Conservation (phyloP, 2,329 filamentous ascomycete species). For the Microascus cirrosus region DNA sequence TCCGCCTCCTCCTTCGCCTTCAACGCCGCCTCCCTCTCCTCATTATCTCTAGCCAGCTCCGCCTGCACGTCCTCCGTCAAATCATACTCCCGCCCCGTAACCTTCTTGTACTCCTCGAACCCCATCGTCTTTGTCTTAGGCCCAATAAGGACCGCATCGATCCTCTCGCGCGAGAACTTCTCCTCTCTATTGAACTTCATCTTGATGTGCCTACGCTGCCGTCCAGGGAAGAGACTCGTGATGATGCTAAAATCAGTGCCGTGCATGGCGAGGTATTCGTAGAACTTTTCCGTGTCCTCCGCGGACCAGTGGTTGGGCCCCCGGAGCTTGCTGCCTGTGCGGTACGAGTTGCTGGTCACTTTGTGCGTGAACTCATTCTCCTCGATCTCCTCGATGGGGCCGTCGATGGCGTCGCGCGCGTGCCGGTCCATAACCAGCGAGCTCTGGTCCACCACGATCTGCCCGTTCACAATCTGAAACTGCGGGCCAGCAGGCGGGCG, state of each 20-base stretch:
- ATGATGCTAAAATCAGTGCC: conserved; percentile 80
- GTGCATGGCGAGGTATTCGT: conserved; percentile 62
- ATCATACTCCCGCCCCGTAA: conserved; percentile 41
- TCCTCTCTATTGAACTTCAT: conserved; percentile 77
- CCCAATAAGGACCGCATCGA: conserved; percentile 54
- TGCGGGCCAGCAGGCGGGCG: conserved; percentile 25
- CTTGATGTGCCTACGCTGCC: conserved; percentile 65
- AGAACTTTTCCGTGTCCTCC: conserved; percentile 65
- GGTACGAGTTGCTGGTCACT: conserved; percentile 58
- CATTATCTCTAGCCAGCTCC: conserved; percentile 36
- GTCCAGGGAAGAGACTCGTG: conserved; percentile 60
- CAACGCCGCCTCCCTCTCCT: conserved; percentile 31
- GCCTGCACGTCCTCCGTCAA: conserved; percentile 43
- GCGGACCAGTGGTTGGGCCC: conserved; percentile 58
- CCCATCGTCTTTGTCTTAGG: conserved; percentile 46
- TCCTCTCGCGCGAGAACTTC: conserved; percentile 47
- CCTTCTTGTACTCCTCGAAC: conserved; percentile 48
- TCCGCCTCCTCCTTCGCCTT: conserved; percentile 31
- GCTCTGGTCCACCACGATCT: conserved; percentile 59
- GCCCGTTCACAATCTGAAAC: conserved; percentile 58
- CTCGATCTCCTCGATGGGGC: conserved; percentile 53
- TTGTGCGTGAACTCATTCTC: conserved; percentile 69
- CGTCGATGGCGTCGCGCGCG: conserved; percentile 43
- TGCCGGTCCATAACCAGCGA: conserved; percentile 60
- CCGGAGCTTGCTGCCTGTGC: conserved; percentile 47